Percentiles rank a stretch among this genome's conserved stretches.
phyloP scores from a whole-genome alignment of 1,284 basidiomycete genomes.

The Ganoderma meredithae region DNA sequence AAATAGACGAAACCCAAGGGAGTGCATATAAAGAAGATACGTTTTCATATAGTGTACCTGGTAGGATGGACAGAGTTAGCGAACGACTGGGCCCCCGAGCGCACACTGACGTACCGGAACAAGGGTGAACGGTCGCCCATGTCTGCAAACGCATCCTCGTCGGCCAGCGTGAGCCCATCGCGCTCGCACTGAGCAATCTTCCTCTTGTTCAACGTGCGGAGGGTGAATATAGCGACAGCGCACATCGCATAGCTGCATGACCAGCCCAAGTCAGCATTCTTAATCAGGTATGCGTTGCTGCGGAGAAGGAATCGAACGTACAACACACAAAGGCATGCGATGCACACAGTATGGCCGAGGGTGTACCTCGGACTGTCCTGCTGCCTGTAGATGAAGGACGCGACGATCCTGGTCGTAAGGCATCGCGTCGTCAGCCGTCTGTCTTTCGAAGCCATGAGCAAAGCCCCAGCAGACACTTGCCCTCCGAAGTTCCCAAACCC shows the following conservation, averaged over 20 bases:
- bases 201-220: constrained; percentile 19
- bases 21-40: too few species aligned
- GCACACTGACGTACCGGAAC: constrained; percentile 18
- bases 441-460: not conserved
- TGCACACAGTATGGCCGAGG: constrained; percentile 24
- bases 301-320: not conserved
- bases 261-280: not conserved
- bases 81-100: too few species aligned
- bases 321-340: constrained; percentile 22
- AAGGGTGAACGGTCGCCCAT: constrained; percentile 28
- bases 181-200: constrained; percentile 22
- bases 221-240: constrained; percentile 19
- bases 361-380: constrained; percentile 29
- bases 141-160: constrained; percentile 16
- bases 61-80: too few species aligned
- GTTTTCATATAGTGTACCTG: too few species aligned
- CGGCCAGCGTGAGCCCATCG: constrained; percentile 18
- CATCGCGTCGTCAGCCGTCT: not conserved
- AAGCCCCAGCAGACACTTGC: not conserved
- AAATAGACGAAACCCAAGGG: too few species aligned
- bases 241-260: constrained; percentile 16
- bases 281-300: too few species aligned
- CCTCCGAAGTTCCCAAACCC: constrained; percentile 69
- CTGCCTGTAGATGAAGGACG: constrained; percentile 31
- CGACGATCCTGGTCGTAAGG: constrained; percentile 16